Evolutionary conservation across 768 basidiomycete species (phyloP).

Genomic region (Melanogaster broomeanus): DNA sequence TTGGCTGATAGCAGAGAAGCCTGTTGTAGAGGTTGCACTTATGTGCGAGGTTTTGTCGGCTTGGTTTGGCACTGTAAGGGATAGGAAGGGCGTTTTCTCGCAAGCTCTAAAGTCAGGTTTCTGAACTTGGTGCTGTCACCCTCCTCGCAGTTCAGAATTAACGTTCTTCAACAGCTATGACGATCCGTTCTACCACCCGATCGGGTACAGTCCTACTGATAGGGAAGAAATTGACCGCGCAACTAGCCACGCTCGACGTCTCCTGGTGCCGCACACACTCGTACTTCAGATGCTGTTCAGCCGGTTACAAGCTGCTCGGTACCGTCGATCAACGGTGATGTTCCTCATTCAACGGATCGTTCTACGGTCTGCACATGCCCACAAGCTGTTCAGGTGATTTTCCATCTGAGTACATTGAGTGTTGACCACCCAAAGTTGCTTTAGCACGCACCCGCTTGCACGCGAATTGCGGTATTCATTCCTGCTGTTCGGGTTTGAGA

Average conservation of each 20-base stretch:
- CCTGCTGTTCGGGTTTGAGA: slow-evolving; percentile 90
- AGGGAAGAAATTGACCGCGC: slow-evolving; percentile 79
- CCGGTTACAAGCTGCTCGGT: slow-evolving; percentile 90
- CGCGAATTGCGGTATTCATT: slow-evolving; percentile 90
- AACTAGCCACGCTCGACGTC: slow-evolving; percentile 64
- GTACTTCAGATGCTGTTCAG: slow-evolving; percentile 89
- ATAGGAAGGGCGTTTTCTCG: slow-evolving; percentile 84
- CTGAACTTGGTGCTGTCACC: slow-evolving; percentile 10
- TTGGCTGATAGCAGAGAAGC: slow-evolving; percentile 89
- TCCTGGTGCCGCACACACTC: slow-evolving; percentile 81
- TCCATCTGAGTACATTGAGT: background rate
- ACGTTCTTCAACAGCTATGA: slow-evolving; percentile 57
- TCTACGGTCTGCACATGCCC: slow-evolving; percentile 72
- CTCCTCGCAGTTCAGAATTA: background rate
- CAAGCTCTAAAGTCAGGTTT: slow-evolving; percentile 68
- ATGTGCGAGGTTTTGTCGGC: slow-evolving; percentile 85
- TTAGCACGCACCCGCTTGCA: slow-evolving; percentile 88
- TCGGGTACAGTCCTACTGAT: slow-evolving; percentile 89
- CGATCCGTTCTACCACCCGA: slow-evolving; percentile 85
- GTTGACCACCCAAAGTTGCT: background rate
- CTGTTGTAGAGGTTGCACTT: slow-evolving; percentile 77
- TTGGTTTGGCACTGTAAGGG: slow-evolving; percentile 82
- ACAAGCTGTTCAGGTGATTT: slow-evolving; percentile 70
- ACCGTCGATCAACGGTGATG: slow-evolving; percentile 83
- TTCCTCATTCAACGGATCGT: slow-evolving; percentile 84